Conservation (phyloP, 169 alveolate species). For the Plasmodium chabaudi region DNA sequence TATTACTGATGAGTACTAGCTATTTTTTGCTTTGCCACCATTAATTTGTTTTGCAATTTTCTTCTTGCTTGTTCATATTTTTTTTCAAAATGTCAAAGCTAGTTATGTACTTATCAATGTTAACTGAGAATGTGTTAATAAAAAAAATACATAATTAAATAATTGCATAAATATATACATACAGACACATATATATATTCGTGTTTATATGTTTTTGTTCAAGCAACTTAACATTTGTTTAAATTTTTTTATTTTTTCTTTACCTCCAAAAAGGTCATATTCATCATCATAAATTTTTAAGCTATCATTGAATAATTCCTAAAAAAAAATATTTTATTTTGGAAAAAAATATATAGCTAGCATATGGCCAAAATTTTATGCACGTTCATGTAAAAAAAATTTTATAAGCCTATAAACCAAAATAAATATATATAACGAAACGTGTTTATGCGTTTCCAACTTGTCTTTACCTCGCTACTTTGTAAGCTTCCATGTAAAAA, state of each 20-base stretch:
- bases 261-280: constrained; percentile 45
- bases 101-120: constrained; percentile 20
- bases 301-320: neutral
- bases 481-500: constrained; percentile 53
- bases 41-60: neutral
- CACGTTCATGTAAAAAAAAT: neutral
- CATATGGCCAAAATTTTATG: neutral
- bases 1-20: no score
- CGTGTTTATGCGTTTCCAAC: neutral
- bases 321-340: constrained; percentile 1
- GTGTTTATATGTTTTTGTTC: neutral
- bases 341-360: neutral
- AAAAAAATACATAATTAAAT: neutral
- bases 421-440: neutral
- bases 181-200: neutral
- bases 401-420: neutral
- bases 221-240: neutral
- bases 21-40: no score
- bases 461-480: constrained; percentile 17
- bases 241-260: constrained; percentile 7
- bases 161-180: no score
- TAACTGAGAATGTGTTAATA: neutral
- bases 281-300: constrained; percentile 14
- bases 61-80: neutral
- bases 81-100: constrained; percentile 37